These are phyloP conservation scores for Parastagonospora nodorum DNA, from an alignment of 2,329 filamentous ascomycete genomes.

Conservation along the genomic window DNA sequence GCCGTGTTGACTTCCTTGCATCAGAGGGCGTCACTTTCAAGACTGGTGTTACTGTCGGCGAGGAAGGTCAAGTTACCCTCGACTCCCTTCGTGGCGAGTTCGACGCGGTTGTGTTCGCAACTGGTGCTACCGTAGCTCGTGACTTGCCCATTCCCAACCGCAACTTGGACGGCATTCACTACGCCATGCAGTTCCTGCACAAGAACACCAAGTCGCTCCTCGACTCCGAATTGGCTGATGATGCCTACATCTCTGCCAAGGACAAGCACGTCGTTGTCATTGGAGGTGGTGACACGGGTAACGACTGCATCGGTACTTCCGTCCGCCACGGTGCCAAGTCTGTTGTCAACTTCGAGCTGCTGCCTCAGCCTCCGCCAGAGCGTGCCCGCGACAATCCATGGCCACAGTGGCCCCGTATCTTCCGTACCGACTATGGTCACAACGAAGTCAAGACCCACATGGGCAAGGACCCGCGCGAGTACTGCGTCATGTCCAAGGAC, in stretches of 20 bases:
- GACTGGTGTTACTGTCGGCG: constrained; percentile 76
- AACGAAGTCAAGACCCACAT: constrained; percentile 94
- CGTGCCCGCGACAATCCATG: constrained; percentile 94
- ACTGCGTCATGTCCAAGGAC: constrained; percentile 97
- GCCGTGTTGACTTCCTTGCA: constrained; percentile 93
- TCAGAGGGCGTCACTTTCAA: constrained; percentile 84
- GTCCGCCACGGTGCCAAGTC: constrained; percentile 95
- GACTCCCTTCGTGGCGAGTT: constrained; percentile 73
- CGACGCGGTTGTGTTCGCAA: constrained; percentile 88
- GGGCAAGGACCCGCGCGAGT: constrained; percentile 94
- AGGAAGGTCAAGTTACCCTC: constrained; percentile 71
- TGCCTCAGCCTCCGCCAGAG: constrained; percentile 89
- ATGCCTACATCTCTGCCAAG: constrained; percentile 90
- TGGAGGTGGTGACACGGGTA: constrained; percentile 95
- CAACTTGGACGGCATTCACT: constrained; percentile 88
- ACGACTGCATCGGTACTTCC: constrained; percentile 96
- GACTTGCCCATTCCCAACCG: constrained; percentile 90
- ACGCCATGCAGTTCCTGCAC: constrained; percentile 96
- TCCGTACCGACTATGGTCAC: constrained; percentile 98
- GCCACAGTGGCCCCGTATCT: constrained; percentile 98
- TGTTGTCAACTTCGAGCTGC: constrained; percentile 93
- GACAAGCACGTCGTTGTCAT: constrained; percentile 96
- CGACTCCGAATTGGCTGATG: constrained; percentile 84
- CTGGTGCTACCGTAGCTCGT: constrained; percentile 89
- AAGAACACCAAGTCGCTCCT: constrained; percentile 97